Conservation (phyloP, 306 rosid species). For the Corylus americana region DNA sequence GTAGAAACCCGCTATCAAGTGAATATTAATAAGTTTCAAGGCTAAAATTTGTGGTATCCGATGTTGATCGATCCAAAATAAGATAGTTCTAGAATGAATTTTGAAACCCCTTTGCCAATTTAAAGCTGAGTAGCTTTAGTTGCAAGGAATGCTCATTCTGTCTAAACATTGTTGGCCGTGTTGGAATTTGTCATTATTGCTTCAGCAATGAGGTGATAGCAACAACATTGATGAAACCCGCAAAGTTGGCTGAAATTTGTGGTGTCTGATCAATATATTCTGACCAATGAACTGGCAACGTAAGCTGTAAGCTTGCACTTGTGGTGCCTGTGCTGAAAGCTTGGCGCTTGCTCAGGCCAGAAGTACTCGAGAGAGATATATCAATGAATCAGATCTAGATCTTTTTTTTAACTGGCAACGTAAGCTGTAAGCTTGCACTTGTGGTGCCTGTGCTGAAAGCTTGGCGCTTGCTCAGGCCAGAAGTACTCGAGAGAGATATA, state of each 20-base stretch:
- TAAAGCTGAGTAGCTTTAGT: neutral
- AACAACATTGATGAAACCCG: neutral
- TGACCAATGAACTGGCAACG: conserved; percentile 28
- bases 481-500: conserved; percentile 27
- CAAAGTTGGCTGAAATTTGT: conserved; percentile 25
- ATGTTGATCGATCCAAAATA: too few relatives aligned
- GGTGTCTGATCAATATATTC: conserved; percentile 31
- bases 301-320: neutral
- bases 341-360: conserved; percentile 35
- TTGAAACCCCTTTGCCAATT: neutral
- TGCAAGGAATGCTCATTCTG: conserved; percentile 13
- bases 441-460: conserved; percentile 40
- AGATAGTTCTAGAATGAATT: too few relatives aligned
- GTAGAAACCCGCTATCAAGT: too few relatives aligned
- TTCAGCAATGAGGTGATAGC: conserved; percentile 20
- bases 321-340: conserved; percentile 40
- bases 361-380: conserved; percentile 27
- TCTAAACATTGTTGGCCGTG: conserved; percentile 32
- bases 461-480: conserved; percentile 35
- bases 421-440: neutral
- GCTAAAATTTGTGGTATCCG: too few relatives aligned
- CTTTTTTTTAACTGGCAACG: conserved; percentile 1
- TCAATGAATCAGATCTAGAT: conserved; percentile 22
- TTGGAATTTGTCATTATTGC: conserved; percentile 40
- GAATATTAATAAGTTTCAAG: too few relatives aligned